phyloP scores from a whole-genome alignment of 2,329 filamentous ascomycete genomes.

The Botryotinia calthae region DNA sequence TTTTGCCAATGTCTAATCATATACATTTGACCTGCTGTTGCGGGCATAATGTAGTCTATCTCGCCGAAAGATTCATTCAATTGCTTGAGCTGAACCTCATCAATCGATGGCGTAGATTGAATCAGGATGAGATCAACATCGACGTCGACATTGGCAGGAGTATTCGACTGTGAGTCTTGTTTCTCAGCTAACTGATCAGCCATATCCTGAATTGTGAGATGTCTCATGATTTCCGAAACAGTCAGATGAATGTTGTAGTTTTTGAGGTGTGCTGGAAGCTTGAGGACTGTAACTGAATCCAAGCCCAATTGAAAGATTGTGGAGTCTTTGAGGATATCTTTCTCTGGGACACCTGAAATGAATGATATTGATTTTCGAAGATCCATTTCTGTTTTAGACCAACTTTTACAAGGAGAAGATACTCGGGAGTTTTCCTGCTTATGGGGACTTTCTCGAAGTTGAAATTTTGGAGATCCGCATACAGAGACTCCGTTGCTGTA shows the following conservation, averaged over 20 bases:
- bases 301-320: slow-evolving; percentile 82
- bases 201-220: slow-evolving; percentile 65
- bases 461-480: slow-evolving; percentile 58
- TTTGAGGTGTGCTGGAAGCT: slow-evolving; percentile 69
- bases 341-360: slow-evolving; percentile 59
- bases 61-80: slow-evolving; percentile 45
- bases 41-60: slow-evolving; percentile 58
- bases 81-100: slow-evolving; percentile 39
- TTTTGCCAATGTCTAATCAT: slow-evolving; percentile 77
- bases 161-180: background rate
- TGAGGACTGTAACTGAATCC: slow-evolving; percentile 90
- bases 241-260: slow-evolving; percentile 60
- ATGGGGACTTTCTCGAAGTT: slow-evolving; percentile 5
- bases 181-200: slow-evolving; percentile 41
- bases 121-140: slow-evolving; percentile 44
- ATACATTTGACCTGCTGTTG: slow-evolving; percentile 74
- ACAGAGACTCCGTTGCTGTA: slow-evolving; percentile 54
- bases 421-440: background rate
- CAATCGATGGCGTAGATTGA: slow-evolving; percentile 41
- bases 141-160: slow-evolving; percentile 43
- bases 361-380: slow-evolving; percentile 51
- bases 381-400: slow-evolving; percentile 38
- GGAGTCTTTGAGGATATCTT: slow-evolving; percentile 57
- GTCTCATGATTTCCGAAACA: slow-evolving; percentile 69
- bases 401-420: slow-evolving; percentile 29